Conservation (phyloP, 331 rosid species). For the Pyracantha coccinea region DNA sequence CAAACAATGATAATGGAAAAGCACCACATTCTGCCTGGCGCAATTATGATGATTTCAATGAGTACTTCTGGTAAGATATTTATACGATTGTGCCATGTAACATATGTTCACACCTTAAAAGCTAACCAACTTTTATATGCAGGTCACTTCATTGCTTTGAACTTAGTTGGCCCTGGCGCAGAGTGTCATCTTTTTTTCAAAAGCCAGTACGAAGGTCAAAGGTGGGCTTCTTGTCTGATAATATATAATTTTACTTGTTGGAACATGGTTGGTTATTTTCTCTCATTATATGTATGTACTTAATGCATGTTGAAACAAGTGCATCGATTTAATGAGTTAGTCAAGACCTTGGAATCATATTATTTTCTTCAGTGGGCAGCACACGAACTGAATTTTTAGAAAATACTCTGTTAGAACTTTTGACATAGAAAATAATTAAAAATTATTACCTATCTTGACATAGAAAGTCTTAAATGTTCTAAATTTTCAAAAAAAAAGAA, state of each 20-base stretch:
- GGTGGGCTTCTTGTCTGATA: slow-evolving; percentile 32
- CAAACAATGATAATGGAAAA: slow-evolving; percentile 69
- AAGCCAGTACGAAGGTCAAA: slow-evolving; percentile 65
- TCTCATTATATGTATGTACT: neutral
- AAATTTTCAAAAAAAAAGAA: neutral
- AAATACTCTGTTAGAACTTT: neutral
- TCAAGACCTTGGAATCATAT: neutral
- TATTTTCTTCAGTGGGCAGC: neutral
- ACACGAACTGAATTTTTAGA: neutral
- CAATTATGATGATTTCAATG: slow-evolving; percentile 95
- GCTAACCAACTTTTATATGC: slow-evolving; percentile 13
- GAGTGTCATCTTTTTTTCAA: slow-evolving; percentile 45
- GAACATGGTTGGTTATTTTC: neutral
- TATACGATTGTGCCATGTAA: neutral
- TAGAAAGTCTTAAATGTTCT: neutral
- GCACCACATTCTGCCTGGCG: slow-evolving; percentile 99
- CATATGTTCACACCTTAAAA: neutral
- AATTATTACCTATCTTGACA: neutral
- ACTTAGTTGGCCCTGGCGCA: slow-evolving; percentile 96
- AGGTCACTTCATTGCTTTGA: slow-evolving; percentile 90
- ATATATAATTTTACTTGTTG: neutral
- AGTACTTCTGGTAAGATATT: slow-evolving; percentile 75
- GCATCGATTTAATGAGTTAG: neutral
- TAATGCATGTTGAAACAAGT: neutral
- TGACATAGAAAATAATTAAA: neutral